These are phyloP conservation scores for Clarireedia monteithiana DNA, from an alignment of 2,329 filamentous ascomycete genomes.

Conservation along the genomic window DNA sequence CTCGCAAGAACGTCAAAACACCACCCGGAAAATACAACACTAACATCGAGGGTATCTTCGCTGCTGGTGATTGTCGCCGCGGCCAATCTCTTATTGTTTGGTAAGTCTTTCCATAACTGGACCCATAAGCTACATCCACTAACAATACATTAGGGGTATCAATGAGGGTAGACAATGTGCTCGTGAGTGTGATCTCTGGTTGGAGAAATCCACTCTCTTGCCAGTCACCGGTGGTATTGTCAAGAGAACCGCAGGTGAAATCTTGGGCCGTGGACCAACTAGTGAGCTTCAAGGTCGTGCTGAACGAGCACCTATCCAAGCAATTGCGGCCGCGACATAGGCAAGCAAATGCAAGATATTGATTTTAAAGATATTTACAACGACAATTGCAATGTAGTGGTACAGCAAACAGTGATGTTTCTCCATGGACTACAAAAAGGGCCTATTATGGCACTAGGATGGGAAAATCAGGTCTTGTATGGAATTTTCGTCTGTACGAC, in stretches of 20 bases:
- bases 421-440: conserved; percentile 2
- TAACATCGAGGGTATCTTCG: conserved; percentile 82
- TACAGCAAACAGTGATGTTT: background rate
- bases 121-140: conserved; percentile 21
- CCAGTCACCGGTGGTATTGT: conserved; percentile 91
- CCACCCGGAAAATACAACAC: conserved; percentile 80
- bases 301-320: conserved; percentile 20
- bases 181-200: conserved; percentile 83
- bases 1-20: conserved; percentile 94
- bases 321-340: conserved; percentile 21
- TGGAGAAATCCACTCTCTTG: conserved; percentile 70
- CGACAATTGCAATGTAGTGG: background rate
- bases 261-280: conserved; percentile 35
- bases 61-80: conserved; percentile 89
- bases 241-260: conserved; percentile 70
- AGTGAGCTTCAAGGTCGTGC: conserved; percentile 15
- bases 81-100: conserved; percentile 95
- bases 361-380: background rate
- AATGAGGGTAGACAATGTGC: conserved; percentile 93
- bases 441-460: conserved; percentile 3
- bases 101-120: conserved; percentile 43
- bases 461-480: conserved; percentile 1
- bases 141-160: conserved; percentile 61
- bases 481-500: background rate
- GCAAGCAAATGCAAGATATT: background rate